Base-by-base conservation (phyloP, 352 stramenopile species). In the Phytophthora hibernalis region DNA sequence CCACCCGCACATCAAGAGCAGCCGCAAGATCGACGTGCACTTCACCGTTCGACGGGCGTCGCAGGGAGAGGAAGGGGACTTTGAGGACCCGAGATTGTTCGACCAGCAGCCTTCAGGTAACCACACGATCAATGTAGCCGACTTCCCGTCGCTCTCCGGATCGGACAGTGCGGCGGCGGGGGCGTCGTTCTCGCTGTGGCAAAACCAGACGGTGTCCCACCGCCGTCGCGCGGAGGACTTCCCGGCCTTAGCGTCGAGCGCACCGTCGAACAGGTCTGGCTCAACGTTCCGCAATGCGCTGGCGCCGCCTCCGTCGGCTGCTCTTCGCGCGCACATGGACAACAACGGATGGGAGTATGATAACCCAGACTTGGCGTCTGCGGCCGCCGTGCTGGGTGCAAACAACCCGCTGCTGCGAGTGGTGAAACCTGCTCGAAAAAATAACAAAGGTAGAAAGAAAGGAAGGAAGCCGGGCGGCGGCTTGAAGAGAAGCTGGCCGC, bases 21-120 rank as follows among this genome's bases (percentile, higher is more conserved):
- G 84, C 49, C 82, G 83, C 60, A 93, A 94, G 74, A 92, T 96
- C 48, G 84, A 96, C 65, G 88, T 96, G 40, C 83, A 95, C 50
- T 96, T 96, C 45, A 95, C 80, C 0, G 73, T 96, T 13, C 80
- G 83, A 26, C 77, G 88, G 2, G 86, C 85, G 3, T 77, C 73
- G 2, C 68, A 76, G 12, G 77, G 86, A 45, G 73, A 74, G 1
- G 54, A 74, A 56, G 72, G 85, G 21, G 72, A 80, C 21, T 89
- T 79, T 63, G 69, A 89, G 59, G 74, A 87, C 37, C 73, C 79
- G 21, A 75, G 82, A 11, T 69, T 78, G 33, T 86, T 89, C 64
- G 57, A 76, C 5, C 77, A 67, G 35, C 69, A 70, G 9, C 42
- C 48, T 0, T 54, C 35, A 11, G 55, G 54, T 4, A 61, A 49